These are phyloP conservation scores for Artemisia argyi DNA, from an alignment of 129 eudicot species.

Conservation along the genomic window DNA sequence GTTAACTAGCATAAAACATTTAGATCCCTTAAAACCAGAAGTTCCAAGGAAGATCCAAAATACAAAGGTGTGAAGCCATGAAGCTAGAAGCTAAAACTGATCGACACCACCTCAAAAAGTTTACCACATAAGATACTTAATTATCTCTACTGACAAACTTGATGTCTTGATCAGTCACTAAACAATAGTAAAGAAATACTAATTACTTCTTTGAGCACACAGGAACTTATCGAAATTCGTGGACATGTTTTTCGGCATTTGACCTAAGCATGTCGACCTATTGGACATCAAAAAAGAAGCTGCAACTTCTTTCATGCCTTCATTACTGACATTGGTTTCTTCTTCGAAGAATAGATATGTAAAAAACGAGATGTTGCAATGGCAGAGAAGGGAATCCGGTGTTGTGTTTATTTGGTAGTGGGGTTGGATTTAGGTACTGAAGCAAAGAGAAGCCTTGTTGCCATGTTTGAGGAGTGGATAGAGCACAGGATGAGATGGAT, in stretches of 20 bases:
- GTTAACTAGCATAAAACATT: too few relatives aligned
- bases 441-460: constrained; percentile 32
- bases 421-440: constrained; percentile 26
- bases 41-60: too few relatives aligned
- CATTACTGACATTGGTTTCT: background rate
- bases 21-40: too few relatives aligned
- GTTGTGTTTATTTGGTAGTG: constrained; percentile 21
- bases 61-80: too few relatives aligned
- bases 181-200: background rate
- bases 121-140: too few relatives aligned
- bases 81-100: too few relatives aligned
- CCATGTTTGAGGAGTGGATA: constrained; percentile 10
- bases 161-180: too few relatives aligned
- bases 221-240: constrained; percentile 6
- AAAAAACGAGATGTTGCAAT: constrained; percentile 19
- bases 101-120: too few relatives aligned
- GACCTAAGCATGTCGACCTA: constrained; percentile 21
- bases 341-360: constrained; percentile 21
- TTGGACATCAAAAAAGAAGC: constrained; percentile 21
- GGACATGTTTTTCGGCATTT: constrained; percentile 16
- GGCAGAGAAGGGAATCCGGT: constrained; percentile 30
- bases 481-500: background rate
- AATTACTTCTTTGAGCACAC: constrained; percentile 5
- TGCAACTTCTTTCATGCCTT: constrained; percentile 19
- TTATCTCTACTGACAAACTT: too few relatives aligned